Evolutionary conservation across 768 basidiomycete species (phyloP), one percentile per base, ranked within the genome.

Genomic region (Serendipita indica): DNA sequence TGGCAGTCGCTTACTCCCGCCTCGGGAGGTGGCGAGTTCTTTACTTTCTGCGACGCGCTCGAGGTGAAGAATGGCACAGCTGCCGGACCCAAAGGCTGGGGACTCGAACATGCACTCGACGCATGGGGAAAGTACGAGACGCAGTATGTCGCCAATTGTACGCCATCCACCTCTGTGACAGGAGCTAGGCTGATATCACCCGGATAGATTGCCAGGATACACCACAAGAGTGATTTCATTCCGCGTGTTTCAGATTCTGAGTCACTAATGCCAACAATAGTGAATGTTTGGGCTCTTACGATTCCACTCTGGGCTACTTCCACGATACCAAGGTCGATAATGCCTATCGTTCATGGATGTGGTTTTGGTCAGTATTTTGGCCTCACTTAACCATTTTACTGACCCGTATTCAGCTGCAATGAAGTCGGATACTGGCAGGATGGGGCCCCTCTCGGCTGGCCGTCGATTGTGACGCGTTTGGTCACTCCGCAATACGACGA

Each of bases 1-100:
- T 88, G 85, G 85, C 85, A 86, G 64, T 63, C 63, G 6, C 65
- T 86, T 18, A 77, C 79, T 39, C 79, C 80, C 1, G 70, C 72
- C 14, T 67, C 69, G 2, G 81, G 80, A 3, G 68, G 65, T 16
- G 69, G 71, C 0, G 64, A 65, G 25, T 85, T 85, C 69, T 80
- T 73, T 70, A 60, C 73, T 16, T 85, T 83, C 66, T 84, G 83
- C 60, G 81, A 85, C 64, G 81, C 81, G 0, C 70, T 85, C 0
- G 82, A 85, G 66, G 79, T 82, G 18, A 80, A 81, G 64, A 64
- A 80, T 60, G 79, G 79, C 3, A 69, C 71, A 7, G 72, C 39
- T 57, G 80, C 82, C 63, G 62, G 60, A 20, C 34, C 62, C 2
- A 10, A 41, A 25, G 64, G 64, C 10, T 65, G 63, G 61, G 64